Evolutionary conservation across 768 basidiomycete genomes (phyloP).

Genomic region (Kwoniella heveanensis): DNA sequence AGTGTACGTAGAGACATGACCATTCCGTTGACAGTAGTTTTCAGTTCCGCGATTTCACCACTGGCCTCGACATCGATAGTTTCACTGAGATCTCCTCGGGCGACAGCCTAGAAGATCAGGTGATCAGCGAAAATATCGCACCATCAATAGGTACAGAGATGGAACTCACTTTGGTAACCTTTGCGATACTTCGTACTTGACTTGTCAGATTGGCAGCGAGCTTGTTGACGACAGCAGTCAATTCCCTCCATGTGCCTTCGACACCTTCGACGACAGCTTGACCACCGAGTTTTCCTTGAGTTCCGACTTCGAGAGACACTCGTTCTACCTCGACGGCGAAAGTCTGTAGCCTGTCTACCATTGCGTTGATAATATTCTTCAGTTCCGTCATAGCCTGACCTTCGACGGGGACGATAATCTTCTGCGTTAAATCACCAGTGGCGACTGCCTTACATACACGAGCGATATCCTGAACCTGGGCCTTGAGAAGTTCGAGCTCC

Average conservation of each 20-base stretch:
- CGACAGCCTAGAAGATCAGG: constrained; percentile 65
- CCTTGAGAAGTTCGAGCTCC: constrained; percentile 76
- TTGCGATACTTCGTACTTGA: constrained; percentile 80
- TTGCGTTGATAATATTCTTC: constrained; percentile 61
- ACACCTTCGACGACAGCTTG: constrained; percentile 88
- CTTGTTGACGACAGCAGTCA: constrained; percentile 82
- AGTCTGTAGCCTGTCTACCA: constrained; percentile 73
- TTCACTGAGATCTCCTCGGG: constrained; percentile 77
- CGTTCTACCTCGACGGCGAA: constrained; percentile 91
- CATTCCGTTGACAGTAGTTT: constrained; percentile 93
- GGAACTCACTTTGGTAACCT: constrained; percentile 72
- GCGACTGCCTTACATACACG: constrained; percentile 80
- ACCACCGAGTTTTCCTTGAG: constrained; percentile 74
- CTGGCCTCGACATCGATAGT: constrained; percentile 89
- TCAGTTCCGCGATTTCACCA: constrained; percentile 87
- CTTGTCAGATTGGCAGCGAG: constrained; percentile 58
- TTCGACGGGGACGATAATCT: constrained; percentile 76
- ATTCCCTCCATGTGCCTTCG: constrained; percentile 88
- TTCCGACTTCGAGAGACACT: constrained; percentile 62
- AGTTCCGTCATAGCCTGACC: constrained; percentile 78
- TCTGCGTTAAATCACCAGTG: constrained; percentile 72
- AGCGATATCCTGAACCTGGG: constrained; percentile 80
- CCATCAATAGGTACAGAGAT: too few species aligned
- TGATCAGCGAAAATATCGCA: background rate
- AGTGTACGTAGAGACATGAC: constrained; percentile 81